These are phyloP conservation scores for Peniophora sp. DNA, from an alignment of 1,284 basidiomycete genomes.

Conservation along the genomic window DNA sequence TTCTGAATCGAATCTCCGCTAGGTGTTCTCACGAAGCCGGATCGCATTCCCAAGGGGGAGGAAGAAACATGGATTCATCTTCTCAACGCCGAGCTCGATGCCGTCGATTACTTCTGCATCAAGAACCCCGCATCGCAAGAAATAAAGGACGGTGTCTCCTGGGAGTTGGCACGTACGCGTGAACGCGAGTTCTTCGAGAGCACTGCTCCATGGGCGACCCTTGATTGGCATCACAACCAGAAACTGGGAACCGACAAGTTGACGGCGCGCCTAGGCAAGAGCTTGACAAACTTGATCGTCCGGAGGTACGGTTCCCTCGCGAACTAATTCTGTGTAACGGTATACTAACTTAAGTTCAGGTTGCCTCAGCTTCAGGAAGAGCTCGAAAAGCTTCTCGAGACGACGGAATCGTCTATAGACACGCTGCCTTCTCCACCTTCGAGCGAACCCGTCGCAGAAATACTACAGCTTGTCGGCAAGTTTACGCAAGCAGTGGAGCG, in stretches of 20 bases:
- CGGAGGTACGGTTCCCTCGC: slow-evolving; percentile 50
- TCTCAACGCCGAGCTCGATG: slow-evolving; percentile 44
- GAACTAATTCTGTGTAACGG: too few species aligned
- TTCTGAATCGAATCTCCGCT: neutral
- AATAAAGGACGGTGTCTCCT: slow-evolving; percentile 43
- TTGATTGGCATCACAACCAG: slow-evolving; percentile 37
- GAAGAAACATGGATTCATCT: slow-evolving; percentile 52
- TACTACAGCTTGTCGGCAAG: slow-evolving; percentile 35
- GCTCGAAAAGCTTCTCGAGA: slow-evolving; percentile 34
- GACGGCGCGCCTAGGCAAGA: slow-evolving; percentile 42
- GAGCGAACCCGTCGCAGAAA: slow-evolving; percentile 45
- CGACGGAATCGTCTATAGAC: slow-evolving; percentile 27
- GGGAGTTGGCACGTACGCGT: slow-evolving; percentile 42
- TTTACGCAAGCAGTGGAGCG: slow-evolving; percentile 38
- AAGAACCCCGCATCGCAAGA: slow-evolving; percentile 56
- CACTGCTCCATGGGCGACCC: slow-evolving; percentile 43
- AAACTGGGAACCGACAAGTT: slow-evolving; percentile 47
- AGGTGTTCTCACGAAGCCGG: slow-evolving; percentile 82
- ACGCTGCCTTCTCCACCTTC: slow-evolving; percentile 46
- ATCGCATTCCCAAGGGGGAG: slow-evolving; percentile 58
- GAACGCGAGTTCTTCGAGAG: slow-evolving; percentile 62
- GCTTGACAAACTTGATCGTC: slow-evolving; percentile 50
- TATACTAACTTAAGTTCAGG: too few species aligned
- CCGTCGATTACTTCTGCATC: slow-evolving; percentile 63
- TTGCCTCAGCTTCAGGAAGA: slow-evolving; percentile 54